Base-by-base conservation (phyloP, 495 filamentous ascomycete species). In the Mytilinidion resinicola region DNA sequence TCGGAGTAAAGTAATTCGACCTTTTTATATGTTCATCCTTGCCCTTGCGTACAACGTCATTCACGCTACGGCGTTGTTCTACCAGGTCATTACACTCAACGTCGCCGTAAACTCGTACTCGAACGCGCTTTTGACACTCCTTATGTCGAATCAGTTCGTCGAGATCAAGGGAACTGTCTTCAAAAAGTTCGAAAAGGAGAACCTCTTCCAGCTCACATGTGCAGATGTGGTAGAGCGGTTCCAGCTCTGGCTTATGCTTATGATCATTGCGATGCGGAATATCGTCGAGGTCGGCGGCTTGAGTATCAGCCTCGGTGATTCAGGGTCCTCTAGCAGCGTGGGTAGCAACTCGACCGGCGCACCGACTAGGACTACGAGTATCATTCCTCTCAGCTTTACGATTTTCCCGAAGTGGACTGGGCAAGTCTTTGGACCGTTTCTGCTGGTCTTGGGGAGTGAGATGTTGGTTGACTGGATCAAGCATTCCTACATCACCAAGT, bases 101-200 rank as follows among this genome's bases (percentile, higher is more conserved):
- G 95, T 98, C 9, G 93, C 93, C 7, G 92, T 99, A 60, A 99
- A 99, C 71, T 96, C 92, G 0, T 99, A 97, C 71, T 96, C 91
- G 9, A 99, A 99, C 63, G 91, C 93, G 0, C 76, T 99, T 6
- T 76, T 97, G 41, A 96, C 92, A 0, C 82, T 99, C 0, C 76
- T 98, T 1, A 77, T 98, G 64, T 95, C 89, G 0, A 96, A 96
- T 66, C 92, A 96, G 69, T 98, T 98, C 61, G 93, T 96, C 25
- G 93, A 98, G 76, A 96, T 98, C 77, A 98, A 97, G 65, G 86
- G 86, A 19, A 91, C 90, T 9, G 93, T 98, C 9, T 98, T 98
- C 79, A 95, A 96, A 75, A 91, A 90, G 51, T 92, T 96, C 62
- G 91, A 96, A 67, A 96, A 96, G 69, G 93, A 97, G 64, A 97